A percentile compares a stretch with the other conserved stretches of the same genome.
phyloP scores from a whole-genome alignment of 306 rosid genomes.

The Ziziphus jujuba region DNA sequence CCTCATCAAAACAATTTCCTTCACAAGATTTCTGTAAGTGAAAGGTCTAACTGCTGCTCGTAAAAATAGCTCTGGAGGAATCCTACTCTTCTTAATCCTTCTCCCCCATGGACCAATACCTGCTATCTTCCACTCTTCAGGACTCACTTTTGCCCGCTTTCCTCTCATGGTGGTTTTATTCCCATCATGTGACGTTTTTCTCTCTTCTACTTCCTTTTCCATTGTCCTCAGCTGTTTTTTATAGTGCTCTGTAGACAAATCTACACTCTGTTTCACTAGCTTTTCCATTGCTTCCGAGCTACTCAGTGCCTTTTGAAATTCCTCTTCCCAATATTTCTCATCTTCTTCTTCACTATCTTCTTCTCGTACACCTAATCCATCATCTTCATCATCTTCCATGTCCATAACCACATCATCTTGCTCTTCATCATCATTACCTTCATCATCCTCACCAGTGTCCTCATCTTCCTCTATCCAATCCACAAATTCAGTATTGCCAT shows the following conservation, averaged over 20 bases:
- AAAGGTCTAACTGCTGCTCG: slow-evolving; percentile 76
- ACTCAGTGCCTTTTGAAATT: slow-evolving; percentile 49
- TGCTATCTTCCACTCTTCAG: slow-evolving; percentile 75
- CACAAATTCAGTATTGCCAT: slow-evolving; percentile 47
- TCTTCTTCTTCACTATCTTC: slow-evolving; percentile 38
- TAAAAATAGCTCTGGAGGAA: slow-evolving; percentile 82
- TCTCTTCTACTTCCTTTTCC: slow-evolving; percentile 26
- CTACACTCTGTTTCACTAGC: slow-evolving; percentile 27
- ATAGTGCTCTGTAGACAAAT: slow-evolving; percentile 14
- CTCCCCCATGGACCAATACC: slow-evolving; percentile 86
- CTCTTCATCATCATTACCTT: slow-evolving; percentile 6
- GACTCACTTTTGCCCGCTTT: slow-evolving; percentile 62
- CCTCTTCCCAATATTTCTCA: slow-evolving; percentile 50
- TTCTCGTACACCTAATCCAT: slow-evolving; percentile 24
- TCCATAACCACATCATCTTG: slow-evolving; percentile 40
- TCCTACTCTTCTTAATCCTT: slow-evolving; percentile 64
- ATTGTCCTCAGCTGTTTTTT: slow-evolving; percentile 31
- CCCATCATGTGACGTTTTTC: slow-evolving; percentile 34
- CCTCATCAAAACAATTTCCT: slow-evolving; percentile 88
- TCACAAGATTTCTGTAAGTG: slow-evolving; percentile 76
- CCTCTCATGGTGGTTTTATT: slow-evolving; percentile 75
- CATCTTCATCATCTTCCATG: slow-evolving; percentile 44
- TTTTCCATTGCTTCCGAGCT: slow-evolving; percentile 77
- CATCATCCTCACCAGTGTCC: slow-evolving; percentile 25
- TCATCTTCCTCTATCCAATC: slow-evolving; percentile 81